phyloP scores from a whole-genome alignment of 176 grass and related monocot species.

The Triticum monococcum region DNA sequence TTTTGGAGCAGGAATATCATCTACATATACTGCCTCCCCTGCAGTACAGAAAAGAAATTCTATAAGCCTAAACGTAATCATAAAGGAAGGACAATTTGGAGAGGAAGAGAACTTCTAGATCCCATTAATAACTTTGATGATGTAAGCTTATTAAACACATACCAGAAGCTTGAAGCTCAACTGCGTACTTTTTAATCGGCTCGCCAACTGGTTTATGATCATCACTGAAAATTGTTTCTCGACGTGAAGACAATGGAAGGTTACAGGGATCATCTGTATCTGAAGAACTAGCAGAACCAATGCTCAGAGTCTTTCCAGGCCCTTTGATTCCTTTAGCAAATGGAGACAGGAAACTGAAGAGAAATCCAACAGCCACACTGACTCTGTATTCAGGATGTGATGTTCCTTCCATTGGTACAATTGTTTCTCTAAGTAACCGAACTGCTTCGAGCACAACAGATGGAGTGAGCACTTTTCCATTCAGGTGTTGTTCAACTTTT shows the following conservation, averaged over 20 bases:
- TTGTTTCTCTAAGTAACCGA: slow-evolving; percentile 43
- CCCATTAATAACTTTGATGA: background rate
- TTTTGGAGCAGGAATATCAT: slow-evolving; percentile 73
- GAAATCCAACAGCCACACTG: slow-evolving; percentile 70
- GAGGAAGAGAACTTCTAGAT: background rate
- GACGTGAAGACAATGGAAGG: slow-evolving; percentile 40
- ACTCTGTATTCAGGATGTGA: slow-evolving; percentile 60
- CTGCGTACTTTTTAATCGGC: slow-evolving; percentile 61
- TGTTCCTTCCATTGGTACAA: slow-evolving; percentile 62
- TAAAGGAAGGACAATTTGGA: background rate
- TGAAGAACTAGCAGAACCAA: background rate
- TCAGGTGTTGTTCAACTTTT: slow-evolving; percentile 60
- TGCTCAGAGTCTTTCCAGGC: slow-evolving; percentile 26
- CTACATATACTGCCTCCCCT: slow-evolving; percentile 89
- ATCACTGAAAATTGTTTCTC: slow-evolving; percentile 22
- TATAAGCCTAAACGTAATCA: background rate
- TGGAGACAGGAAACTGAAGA: slow-evolving; percentile 71
- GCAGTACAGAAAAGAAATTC: background rate
- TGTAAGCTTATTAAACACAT: slow-evolving; percentile 6
- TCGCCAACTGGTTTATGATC: slow-evolving; percentile 63
- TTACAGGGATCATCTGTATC: slow-evolving; percentile 27
- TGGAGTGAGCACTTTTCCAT: slow-evolving; percentile 50
- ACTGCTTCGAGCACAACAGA: slow-evolving; percentile 55
- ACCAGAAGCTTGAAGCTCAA: slow-evolving; percentile 84
- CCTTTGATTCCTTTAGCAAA: slow-evolving; percentile 34